Base-by-base conservation (phyloP, 371 early-diverging fungal species). In the Actinomucor elegans region DNA sequence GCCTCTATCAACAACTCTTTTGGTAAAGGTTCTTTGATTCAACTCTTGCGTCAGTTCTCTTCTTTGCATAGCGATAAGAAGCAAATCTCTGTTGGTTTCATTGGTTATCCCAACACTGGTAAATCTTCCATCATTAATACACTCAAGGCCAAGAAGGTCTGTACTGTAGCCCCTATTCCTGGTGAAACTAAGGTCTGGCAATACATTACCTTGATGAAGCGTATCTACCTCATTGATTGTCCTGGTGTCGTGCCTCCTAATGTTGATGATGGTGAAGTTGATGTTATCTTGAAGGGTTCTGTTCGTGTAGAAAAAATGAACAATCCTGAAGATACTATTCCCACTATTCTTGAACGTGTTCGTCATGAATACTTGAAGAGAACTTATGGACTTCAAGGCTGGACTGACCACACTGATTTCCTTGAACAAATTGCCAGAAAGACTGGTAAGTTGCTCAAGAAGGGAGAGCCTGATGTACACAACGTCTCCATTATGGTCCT, bases 111-210 rank as follows among this genome's bases (percentile, higher is more conserved):
- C 41, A 94, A 97, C 84, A 89, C 96, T 27, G 95, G 95, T 50
- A 95, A 97, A 72, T 92, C 92, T 52, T 95, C 96, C 61, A 97
- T 99, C 69, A 99, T 99, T 75, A 99, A 99, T 81, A 95, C 99
- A 9, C 81, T 99, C 38, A 87, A 93, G 64, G 84, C 86, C 47
- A 98, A 99, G 77, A 91, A 93, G 75, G 99, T 99, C 21, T 99
- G 99, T 86, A 94, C 80, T 38, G 98, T 98, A 14, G 99, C 99
- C 10, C 99, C 99, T 2, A 86, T 99, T 52, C 99, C 99, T 27
- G 99, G 99, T 44, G 98, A 99, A 72, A 99, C 99, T 51, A 99
- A 98, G 81, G 94, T 96, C 54, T 99, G 99, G 99, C 99, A 99
- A 73, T 99, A 99, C 73, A 97, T 99, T 47, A 95, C 99, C 11